Base-by-base conservation (phyloP, 176 grass and related monocot genomes). In the Bolboschoenus planiculmis region DNA sequence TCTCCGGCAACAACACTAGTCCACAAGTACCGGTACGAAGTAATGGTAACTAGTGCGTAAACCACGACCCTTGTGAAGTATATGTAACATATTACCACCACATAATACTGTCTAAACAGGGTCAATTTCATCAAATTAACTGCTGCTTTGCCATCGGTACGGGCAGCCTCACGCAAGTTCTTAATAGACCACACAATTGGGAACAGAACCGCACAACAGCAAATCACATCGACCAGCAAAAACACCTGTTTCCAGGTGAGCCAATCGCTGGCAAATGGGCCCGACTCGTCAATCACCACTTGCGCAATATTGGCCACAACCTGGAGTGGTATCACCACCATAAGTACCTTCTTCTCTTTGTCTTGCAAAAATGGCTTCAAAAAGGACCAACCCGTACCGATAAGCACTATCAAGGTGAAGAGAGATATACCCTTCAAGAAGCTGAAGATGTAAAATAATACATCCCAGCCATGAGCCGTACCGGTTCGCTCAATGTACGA, bases 121-220 rank as follows among this genome's bases (percentile, higher is more conserved):
- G 96, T 99, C 20, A 99, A 90, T 85, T 99, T 99, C 91, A 95
- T 93, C 53, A 99, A 89, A 87, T 98, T 98, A 44, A 98, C 96
- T 0, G 92, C 90, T 0, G 96, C 96, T 85, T 95, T 95, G 39
- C 95, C 92, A 18, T 98, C 95, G 0, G 89, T 88, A 27, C 92
- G 90, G 78, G 95, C 95, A 75, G 95, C 95, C 89, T 98, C 95
- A 6, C 92, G 87, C 44, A 98, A 89, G 82, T 98, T 98, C 82
- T 98, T 98, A 71, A 98, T 98, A 15, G 96, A 98, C 96, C 96
- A 95, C 0, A 98, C 92, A 33, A 95, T 98, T 0, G 96, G 96
- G 85, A 98, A 93, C 24, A 98, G 90, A 76, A 98, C 86, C 1
- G 92, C 90, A 6, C 96, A 95, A 82, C 96, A 98, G 86, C 96